These are phyloP conservation scores for Coniochaeta prunicola DNA, from an alignment of 2,329 filamentous ascomycete genomes.

Conservation along the genomic window DNA sequence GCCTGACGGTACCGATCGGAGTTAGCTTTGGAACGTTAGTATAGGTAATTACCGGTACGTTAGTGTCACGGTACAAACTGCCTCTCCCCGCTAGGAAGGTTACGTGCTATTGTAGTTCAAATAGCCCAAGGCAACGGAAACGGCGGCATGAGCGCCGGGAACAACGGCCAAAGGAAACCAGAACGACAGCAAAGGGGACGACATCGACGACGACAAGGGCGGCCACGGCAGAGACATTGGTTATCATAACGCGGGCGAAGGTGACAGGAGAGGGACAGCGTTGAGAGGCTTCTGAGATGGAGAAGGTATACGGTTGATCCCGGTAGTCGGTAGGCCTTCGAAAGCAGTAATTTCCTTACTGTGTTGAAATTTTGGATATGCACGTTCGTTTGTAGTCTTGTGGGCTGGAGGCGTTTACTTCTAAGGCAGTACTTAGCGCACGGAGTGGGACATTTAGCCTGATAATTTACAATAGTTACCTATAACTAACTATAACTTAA, in stretches of 20 bases:
- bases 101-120: neutral
- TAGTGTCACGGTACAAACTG: neutral
- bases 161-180: neutral
- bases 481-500: neutral
- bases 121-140: no score
- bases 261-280: neutral
- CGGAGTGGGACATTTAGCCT: no score
- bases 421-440: no score
- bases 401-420: neutral
- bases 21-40: neutral
- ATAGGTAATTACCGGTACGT: neutral
- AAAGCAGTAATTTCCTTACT: neutral
- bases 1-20: neutral
- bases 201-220: neutral
- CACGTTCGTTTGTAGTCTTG: neutral
- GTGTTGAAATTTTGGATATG: neutral
- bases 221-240: neutral
- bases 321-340: neutral
- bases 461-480: no score
- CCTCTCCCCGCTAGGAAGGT: neutral
- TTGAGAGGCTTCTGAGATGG: neutral
- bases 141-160: neutral
- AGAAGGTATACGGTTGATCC: neutral
- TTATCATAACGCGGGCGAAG: neutral
- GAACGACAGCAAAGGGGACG: neutral